Conservation (phyloP, 805 yeast species). For the Sugiyamaella valdiviana region DNA sequence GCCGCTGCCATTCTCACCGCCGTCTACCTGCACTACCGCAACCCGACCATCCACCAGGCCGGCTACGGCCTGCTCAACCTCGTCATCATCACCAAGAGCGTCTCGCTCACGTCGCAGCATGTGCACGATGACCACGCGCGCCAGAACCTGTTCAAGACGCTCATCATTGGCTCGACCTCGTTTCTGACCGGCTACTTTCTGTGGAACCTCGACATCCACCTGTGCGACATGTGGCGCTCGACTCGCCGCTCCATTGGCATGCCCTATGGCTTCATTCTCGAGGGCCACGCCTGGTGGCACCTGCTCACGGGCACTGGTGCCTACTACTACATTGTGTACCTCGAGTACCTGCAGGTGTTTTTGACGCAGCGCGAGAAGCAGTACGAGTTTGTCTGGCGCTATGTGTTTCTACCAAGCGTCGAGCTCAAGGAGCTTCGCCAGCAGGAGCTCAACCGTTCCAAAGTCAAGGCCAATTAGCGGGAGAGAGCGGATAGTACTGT, state of each 20-base stretch:
- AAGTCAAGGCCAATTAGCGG: too few relatives aligned
- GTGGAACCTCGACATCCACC: conserved; percentile 86
- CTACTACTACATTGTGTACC: conserved; percentile 72
- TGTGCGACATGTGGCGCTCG: conserved; percentile 54
- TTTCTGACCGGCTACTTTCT: conserved; percentile 71
- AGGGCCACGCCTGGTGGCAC: conserved; percentile 99
- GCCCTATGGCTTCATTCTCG: conserved; percentile 81
- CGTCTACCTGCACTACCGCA: conserved; percentile 62
- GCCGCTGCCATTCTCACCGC: conserved; percentile 61
- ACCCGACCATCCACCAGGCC: conserved; percentile 85
- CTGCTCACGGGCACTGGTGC: conserved; percentile 53
- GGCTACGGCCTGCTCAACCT: conserved; percentile 76
- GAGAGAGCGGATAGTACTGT: too few relatives aligned
- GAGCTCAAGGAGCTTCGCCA: conserved; percentile 17
- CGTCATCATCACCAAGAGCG: conserved; percentile 59
- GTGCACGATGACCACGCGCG: conserved; percentile 47
- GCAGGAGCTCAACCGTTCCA: too few relatives aligned
- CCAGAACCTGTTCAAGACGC: conserved; percentile 47
- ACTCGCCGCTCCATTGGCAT: conserved; percentile 63
- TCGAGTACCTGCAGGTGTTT: conserved; percentile 67
- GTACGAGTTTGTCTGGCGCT: conserved; percentile 53
- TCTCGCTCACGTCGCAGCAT: conserved; percentile 43
- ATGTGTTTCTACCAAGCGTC: conserved; percentile 47
- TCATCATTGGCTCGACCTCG: conserved; percentile 52
- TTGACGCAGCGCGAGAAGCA: conserved; percentile 51